Evolutionary conservation across 108 stramenopile species (phyloP).

Genomic region (Nannochloropsis granulata): DNA sequence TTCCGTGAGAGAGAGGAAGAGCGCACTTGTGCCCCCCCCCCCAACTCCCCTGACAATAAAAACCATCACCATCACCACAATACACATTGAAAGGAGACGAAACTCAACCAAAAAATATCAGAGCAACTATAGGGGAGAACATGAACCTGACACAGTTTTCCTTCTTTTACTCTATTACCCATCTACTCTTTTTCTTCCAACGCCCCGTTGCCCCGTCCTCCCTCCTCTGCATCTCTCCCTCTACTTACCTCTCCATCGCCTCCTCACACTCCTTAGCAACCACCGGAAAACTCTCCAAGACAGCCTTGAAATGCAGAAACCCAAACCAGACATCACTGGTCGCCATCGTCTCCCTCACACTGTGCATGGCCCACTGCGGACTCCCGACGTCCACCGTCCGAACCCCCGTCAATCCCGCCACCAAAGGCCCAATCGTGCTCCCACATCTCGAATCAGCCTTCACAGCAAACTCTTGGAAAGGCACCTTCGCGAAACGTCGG

Average conservation of each 20-base stretch:
- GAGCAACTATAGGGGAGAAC: no score
- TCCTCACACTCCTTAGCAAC: not conserved
- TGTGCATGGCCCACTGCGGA: slow-evolving; percentile 90
- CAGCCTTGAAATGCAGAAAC: slow-evolving; percentile 13
- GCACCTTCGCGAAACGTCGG: slow-evolving; percentile 37
- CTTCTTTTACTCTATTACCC: no score
- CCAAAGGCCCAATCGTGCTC: slow-evolving; percentile 86
- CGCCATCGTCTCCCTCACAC: slow-evolving; percentile 30
- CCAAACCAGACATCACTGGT: slow-evolving; percentile 16
- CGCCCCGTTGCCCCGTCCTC: no score
- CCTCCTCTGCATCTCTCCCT: no score
- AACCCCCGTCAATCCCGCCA: slow-evolving; percentile 68
- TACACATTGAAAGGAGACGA: no score
- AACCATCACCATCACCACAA: no score
- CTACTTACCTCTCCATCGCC: not conserved
- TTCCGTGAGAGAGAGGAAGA: no score
- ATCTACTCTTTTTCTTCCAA: no score
- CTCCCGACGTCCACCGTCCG: slow-evolving; percentile 87
- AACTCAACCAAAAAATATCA: no score
- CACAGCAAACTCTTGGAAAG: slow-evolving; percentile 77
- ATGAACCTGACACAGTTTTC: no score
- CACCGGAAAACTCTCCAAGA: not conserved
- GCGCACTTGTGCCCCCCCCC: no score
- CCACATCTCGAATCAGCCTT: slow-evolving; percentile 88
- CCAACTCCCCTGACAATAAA: no score